phyloP scores from a whole-genome alignment of 495 filamentous ascomycete genomes.

The Penicillium diatomitis region DNA sequence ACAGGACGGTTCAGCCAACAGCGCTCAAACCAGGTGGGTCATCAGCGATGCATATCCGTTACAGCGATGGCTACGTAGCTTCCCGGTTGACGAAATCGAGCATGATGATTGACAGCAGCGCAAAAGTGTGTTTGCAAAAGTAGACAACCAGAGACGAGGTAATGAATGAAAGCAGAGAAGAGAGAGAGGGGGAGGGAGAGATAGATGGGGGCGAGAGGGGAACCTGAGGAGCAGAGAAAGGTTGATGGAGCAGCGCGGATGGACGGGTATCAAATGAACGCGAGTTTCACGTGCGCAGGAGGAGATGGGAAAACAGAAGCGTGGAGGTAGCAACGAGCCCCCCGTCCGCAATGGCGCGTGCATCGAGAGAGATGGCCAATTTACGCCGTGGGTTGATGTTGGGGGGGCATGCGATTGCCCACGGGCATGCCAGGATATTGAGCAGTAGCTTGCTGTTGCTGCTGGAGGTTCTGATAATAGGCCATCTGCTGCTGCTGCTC shows the following conservation, averaged over 20 bases:
- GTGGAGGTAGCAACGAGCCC: constrained; percentile 40
- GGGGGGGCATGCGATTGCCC: constrained; percentile 44
- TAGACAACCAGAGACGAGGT: too few relatives aligned
- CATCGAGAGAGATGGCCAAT: constrained; percentile 14
- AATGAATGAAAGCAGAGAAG: too few relatives aligned
- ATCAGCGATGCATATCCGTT: too few relatives aligned
- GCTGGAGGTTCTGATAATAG: constrained; percentile 49
- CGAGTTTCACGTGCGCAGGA: constrained; percentile 21
- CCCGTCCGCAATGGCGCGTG: constrained; percentile 15
- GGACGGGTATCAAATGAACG: constrained; percentile 40
- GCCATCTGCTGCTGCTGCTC: constrained; percentile 51
- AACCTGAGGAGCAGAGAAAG: background rate
- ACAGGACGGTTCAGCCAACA: too few relatives aligned
- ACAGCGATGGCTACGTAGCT: too few relatives aligned
- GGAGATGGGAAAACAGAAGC: constrained; percentile 12
- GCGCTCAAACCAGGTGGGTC: too few relatives aligned
- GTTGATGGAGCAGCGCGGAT: constrained; percentile 25
- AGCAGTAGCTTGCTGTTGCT: constrained; percentile 46
- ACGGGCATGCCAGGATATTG: constrained; percentile 50
- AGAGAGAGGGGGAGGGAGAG: background rate
- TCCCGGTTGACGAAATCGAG: too few relatives aligned
- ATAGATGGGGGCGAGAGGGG: background rate
- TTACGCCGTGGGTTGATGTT: constrained; percentile 44
- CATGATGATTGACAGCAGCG: too few relatives aligned
- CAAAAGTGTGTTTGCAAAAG: too few relatives aligned